Conservation (phyloP, 176 grass and related monocot species). For the Bromus sterilis region DNA sequence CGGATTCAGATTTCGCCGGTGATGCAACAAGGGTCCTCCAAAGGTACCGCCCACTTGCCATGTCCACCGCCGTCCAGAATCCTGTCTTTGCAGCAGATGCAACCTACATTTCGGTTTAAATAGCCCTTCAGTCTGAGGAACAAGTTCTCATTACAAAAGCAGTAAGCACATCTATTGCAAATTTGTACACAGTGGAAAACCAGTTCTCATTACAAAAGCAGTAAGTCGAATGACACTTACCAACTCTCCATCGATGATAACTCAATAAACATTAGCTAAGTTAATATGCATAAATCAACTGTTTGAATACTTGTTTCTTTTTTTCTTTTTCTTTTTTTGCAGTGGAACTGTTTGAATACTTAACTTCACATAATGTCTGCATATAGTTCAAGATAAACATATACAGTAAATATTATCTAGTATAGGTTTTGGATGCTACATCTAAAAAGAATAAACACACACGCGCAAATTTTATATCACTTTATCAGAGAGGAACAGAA, state of each 20-base stretch:
- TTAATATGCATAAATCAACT: background rate
- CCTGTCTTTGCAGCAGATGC: slow-evolving; percentile 50
- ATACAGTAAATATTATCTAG: background rate
- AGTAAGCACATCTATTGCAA: background rate
- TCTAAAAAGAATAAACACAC: background rate
- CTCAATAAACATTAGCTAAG: background rate
- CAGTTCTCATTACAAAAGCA: background rate
- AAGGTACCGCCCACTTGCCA: slow-evolving; percentile 83
- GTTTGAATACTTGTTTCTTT: background rate
- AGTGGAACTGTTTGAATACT: background rate
- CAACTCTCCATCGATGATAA: background rate
- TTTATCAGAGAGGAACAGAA: background rate
- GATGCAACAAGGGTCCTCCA: slow-evolving; percentile 69
- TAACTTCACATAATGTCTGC: background rate
- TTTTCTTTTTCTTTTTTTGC: no score
- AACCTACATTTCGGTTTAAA: slow-evolving; percentile 40
- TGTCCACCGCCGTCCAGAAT: slow-evolving; percentile 93
- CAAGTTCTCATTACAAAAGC: background rate
- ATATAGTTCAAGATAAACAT: background rate
- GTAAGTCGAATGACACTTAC: background rate
- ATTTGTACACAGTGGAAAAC: background rate
- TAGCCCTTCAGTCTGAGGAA: background rate
- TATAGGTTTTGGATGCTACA: background rate
- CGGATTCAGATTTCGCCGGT: slow-evolving; percentile 21
- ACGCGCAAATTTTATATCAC: background rate